phyloP scores from a whole-genome alignment of 345 rosid species.

The Ceriops decandra region DNA sequence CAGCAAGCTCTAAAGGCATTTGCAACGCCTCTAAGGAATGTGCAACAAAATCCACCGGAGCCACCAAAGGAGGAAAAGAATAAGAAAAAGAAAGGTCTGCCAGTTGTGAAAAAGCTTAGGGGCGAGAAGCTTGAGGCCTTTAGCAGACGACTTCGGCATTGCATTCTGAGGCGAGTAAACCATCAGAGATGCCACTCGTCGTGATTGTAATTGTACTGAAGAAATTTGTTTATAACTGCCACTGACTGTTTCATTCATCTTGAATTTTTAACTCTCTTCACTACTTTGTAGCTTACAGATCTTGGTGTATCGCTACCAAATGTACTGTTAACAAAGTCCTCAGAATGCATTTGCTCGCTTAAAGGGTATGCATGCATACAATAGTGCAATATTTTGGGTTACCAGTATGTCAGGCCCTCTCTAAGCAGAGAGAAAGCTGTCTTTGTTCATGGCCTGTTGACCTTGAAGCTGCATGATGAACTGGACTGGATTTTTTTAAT shows the following conservation, averaged over 20 bases:
- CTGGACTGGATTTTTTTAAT: too few relatives aligned
- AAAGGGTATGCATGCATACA: background rate
- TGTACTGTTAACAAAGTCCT: background rate
- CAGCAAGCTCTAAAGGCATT: constrained; percentile 48
- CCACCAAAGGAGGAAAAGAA: constrained; percentile 35
- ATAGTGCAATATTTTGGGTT: too few relatives aligned
- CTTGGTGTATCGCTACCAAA: background rate
- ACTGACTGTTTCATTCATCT: constrained; percentile 13
- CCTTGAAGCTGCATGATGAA: too few relatives aligned
- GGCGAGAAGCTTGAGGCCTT: constrained; percentile 75
- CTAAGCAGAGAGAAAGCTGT: too few relatives aligned
- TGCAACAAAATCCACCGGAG: constrained; percentile 18
- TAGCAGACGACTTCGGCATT: constrained; percentile 62
- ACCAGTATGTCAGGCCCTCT: too few relatives aligned
- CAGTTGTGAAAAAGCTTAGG: constrained; percentile 52
- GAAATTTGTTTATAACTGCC: constrained; percentile 19
- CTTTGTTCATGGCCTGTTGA: too few relatives aligned
- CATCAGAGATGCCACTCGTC: constrained; percentile 58
- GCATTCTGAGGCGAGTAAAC: constrained; percentile 64
- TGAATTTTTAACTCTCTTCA: background rate
- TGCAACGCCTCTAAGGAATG: constrained; percentile 49
- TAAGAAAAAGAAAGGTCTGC: constrained; percentile 34
- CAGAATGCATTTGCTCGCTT: background rate
- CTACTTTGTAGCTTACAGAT: background rate
- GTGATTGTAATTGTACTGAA: constrained; percentile 29